Evolutionary conservation across 352 stramenopile species (phyloP), one percentile per base, ranked within the genome.

Genomic region (Globisporangium spinosum): DNA sequence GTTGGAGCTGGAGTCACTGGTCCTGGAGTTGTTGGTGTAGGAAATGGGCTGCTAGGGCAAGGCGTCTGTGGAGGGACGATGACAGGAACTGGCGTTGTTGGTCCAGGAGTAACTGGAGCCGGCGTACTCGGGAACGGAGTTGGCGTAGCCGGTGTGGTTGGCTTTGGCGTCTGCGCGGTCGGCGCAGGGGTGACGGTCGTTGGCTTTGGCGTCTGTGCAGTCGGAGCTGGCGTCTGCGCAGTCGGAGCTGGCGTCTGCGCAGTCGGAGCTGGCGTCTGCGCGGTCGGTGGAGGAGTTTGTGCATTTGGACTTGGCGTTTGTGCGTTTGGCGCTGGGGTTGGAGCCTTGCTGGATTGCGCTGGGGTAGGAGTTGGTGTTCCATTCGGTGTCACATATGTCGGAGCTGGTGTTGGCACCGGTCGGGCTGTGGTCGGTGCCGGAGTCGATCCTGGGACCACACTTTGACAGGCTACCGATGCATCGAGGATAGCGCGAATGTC

Each of bases 401-500:
- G 32, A 27, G 27, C 20, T 45, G 55, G 29, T 9, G 56, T 22
- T 65, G 59, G 40, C 32, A 40, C 35, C 2, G 59, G 59, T 15
- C 6, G 32, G 13, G 22, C 9, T 12, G 59, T 57, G 25, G 45
- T 57, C 6, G 59, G 59, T 2, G n/a, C 45, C 22, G 59, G 59
- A 2, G 45, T 65, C 3, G 34, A 20, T 12, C 56, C 32, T 22
- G 56, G 35, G 43, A 27, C 29, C 15, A 40, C 32, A 15, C 53
- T 51, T n/a, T 45, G 25, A 51, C 62, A 67, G 8, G 49, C 53
- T 4, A 61, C 6, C n/a, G 62, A 67, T 10, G 59, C 59, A 23
- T 65, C 59, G 20, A 65, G 40, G 23, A 65, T 40, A 7, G 23
- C 25, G 9, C 59, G 59, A 10, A 65, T 45, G 15, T 65, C 59